Percentiles rank a stretch among this genome's conserved stretches.
Evolutionary conservation across 2,329 filamentous ascomycete genomes (phyloP).

Genomic region (Nothophaeocryptopus gaeumannii): DNA sequence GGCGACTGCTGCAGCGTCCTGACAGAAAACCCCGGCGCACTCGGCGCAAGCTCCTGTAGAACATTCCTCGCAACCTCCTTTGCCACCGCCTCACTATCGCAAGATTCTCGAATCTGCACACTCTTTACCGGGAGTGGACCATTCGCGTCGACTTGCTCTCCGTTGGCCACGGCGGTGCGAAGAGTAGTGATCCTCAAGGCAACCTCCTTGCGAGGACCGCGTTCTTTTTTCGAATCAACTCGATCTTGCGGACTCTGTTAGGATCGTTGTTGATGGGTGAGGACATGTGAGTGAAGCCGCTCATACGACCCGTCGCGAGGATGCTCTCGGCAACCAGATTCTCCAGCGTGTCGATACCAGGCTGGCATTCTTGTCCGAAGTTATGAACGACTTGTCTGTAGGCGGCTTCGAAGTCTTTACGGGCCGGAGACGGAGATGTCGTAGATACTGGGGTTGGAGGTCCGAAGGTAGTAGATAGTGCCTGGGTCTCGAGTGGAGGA

Average conservation of each 20-base stretch:
- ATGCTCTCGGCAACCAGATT: no score
- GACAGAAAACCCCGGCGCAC: no score
- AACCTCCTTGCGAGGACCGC: conserved; percentile 1
- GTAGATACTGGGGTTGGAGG: conserved; percentile 7
- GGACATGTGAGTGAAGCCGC: conserved; percentile 6
- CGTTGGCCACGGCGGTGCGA: no score
- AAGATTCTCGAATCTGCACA: no score
- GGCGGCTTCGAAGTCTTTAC: background rate
- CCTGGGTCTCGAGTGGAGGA: background rate
- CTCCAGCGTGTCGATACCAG: background rate
- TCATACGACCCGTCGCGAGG: no score
- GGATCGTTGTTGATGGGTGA: conserved; percentile 8
- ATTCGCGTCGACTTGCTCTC: no score
- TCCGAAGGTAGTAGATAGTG: conserved; percentile 7
- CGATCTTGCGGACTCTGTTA: background rate
- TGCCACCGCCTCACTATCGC: no score
- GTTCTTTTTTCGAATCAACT: conserved; percentile 3
- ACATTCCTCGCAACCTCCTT: no score
- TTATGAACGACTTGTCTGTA: background rate
- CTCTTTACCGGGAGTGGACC: no score
- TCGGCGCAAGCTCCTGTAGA: no score
- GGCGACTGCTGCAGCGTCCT: no score
- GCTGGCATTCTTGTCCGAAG: background rate
- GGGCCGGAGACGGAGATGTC: conserved; percentile 7
- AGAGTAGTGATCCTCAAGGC: no score